These are phyloP conservation scores for Clarireedia homoeocarpa DNA, from an alignment of 2,329 filamentous ascomycete species.

Conservation along the genomic window DNA sequence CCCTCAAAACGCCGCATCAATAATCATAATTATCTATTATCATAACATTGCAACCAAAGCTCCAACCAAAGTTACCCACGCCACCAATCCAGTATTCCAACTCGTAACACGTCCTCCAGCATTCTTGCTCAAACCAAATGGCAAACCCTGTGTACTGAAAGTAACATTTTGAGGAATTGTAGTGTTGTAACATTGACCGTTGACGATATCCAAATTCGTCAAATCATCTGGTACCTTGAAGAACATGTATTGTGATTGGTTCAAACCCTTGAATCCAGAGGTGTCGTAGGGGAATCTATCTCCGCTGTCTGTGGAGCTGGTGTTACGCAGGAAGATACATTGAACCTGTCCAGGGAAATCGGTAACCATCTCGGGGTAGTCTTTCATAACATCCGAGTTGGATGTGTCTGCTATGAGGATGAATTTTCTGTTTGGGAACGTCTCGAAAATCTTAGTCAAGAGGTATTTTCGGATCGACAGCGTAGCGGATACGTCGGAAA, in stretches of 20 bases:
- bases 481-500: conserved; percentile 66
- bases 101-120: not conserved
- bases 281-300: conserved; percentile 73
- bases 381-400: conserved; percentile 69
- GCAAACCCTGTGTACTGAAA: conserved; percentile 55
- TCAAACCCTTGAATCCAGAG: conserved; percentile 57
- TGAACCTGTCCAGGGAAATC: conserved; percentile 65
- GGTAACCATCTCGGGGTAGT: conserved; percentile 51
- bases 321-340: conserved; percentile 73
- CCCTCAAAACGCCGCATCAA: not conserved
- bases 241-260: conserved; percentile 69
- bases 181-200: conserved; percentile 60
- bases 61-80: not conserved
- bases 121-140: conserved; percentile 32
- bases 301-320: conserved; percentile 55
- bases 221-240: conserved; percentile 67
- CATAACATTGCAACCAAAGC: not conserved
- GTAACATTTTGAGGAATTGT: conserved; percentile 63
- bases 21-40: not conserved
- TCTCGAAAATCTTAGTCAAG: conserved; percentile 64
- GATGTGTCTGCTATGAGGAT: conserved; percentile 69
- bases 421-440: conserved; percentile 68
- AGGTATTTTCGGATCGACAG: conserved; percentile 63
- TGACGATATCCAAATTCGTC: conserved; percentile 54
- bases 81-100: not conserved